Evolutionary conservation across 129 eudicot genomes (phyloP).

Genomic region (Flaveria linearis): DNA sequence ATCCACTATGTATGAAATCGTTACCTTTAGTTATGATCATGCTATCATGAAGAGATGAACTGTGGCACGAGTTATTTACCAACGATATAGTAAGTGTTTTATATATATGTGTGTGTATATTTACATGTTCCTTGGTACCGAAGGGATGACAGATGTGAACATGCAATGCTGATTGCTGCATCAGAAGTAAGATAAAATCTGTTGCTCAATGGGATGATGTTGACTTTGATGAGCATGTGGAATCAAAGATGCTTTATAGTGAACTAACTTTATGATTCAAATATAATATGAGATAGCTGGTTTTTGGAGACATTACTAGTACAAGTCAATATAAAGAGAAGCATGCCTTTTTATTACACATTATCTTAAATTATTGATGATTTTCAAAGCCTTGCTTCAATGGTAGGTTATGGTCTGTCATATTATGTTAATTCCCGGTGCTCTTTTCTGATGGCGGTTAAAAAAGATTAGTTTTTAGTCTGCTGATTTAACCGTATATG

Average conservation of each 20-base stretch:
- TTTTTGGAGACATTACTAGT: background rate
- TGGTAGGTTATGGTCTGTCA: background rate
- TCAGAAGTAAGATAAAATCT: background rate
- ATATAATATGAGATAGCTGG: conserved; percentile 3
- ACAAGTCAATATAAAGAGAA: background rate
- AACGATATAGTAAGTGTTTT: background rate
- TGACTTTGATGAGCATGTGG: conserved; percentile 18
- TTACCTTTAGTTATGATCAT: too few relatives aligned
- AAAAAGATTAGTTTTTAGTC: too few relatives aligned
- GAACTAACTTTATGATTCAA: conserved; percentile 3
- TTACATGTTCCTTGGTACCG: background rate
- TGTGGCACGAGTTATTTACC: background rate
- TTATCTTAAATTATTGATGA: background rate
- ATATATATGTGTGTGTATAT: background rate
- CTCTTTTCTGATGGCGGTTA: too few relatives aligned
- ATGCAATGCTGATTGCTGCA: background rate
- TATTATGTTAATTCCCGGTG: too few relatives aligned
- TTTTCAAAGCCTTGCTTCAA: background rate
- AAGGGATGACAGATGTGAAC: background rate
- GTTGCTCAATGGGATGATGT: conserved; percentile 7
- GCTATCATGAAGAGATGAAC: background rate
- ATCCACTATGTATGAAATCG: too few relatives aligned
- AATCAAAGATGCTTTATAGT: conserved; percentile 6
- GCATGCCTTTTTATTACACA: background rate
- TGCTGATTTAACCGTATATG: too few relatives aligned